A percentile compares a stretch with the other conserved stretches of the same genome.
phyloP scores from a whole-genome alignment of 164 flowering plant genomes.

The Piper longum region DNA sequence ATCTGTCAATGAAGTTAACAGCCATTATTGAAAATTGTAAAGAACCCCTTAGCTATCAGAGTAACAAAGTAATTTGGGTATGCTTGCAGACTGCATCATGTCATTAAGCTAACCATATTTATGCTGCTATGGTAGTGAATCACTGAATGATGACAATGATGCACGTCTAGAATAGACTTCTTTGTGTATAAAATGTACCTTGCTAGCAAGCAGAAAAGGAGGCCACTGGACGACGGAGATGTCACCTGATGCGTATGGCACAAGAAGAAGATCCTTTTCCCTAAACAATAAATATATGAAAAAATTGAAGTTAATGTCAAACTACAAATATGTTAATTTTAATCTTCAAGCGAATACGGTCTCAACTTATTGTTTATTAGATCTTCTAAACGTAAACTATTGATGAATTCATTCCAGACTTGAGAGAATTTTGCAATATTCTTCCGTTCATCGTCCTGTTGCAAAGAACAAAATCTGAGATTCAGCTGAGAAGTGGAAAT shows the following conservation, averaged over 20 bases:
- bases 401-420: slow-evolving; percentile 88
- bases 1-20: slow-evolving; percentile 31
- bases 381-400: slow-evolving; percentile 68
- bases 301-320: slow-evolving; percentile 4
- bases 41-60: not conserved
- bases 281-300: slow-evolving; percentile 21
- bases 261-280: slow-evolving; percentile 76
- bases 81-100: not conserved
- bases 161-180: not conserved
- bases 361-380: slow-evolving; percentile 60
- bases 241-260: slow-evolving; percentile 54
- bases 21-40: not conserved
- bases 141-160: not conserved
- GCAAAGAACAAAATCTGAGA: not conserved
- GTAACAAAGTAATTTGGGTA: not conserved
- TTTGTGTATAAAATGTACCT: slow-evolving; percentile 29
- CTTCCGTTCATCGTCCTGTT: slow-evolving; percentile 12
- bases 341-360: slow-evolving; percentile 6
- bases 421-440: slow-evolving; percentile 71
- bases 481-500: too few relatives aligned
- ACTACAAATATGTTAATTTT: not conserved
- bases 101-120: not conserved
- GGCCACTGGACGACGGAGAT: slow-evolving; percentile 89
- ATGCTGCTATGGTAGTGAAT: not conserved
- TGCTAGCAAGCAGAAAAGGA: slow-evolving; percentile 91